These are phyloP conservation scores for Paramyrothecium roridum DNA, from an alignment of 2,329 filamentous ascomycete genomes.

Conservation along the genomic window DNA sequence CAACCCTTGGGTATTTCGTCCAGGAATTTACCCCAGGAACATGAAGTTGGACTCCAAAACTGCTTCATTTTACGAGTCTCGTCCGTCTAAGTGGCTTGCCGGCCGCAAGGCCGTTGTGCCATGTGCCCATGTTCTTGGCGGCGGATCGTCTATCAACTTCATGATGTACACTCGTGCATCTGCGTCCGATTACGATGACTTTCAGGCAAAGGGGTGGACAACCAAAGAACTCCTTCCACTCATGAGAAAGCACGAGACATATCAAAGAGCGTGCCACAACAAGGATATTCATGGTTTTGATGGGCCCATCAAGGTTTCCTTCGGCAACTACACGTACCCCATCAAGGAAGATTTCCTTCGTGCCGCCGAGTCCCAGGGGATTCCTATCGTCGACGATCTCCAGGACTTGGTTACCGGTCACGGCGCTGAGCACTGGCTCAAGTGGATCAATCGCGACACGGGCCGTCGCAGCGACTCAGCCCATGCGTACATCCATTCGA, in stretches of 20 bases:
- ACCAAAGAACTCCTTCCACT: slow-evolving; percentile 72
- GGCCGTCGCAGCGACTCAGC: slow-evolving; percentile 74
- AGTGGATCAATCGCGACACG: slow-evolving; percentile 73
- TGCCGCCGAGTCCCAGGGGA: slow-evolving; percentile 69
- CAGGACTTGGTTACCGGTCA: slow-evolving; percentile 68
- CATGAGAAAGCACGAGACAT: slow-evolving; percentile 80
- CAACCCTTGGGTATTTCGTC: slow-evolving; percentile 74
- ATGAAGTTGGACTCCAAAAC: slow-evolving; percentile 80
- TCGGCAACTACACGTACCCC: slow-evolving; percentile 77
- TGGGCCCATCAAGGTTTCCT: slow-evolving; percentile 79
- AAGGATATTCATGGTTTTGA: slow-evolving; percentile 71
- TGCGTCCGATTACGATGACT: slow-evolving; percentile 63
- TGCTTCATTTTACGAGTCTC: slow-evolving; percentile 77
- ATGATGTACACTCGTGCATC: slow-evolving; percentile 49
- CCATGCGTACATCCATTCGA: slow-evolving; percentile 75
- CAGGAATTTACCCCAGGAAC: slow-evolving; percentile 74
- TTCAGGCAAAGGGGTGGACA: slow-evolving; percentile 75
- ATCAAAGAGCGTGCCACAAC: slow-evolving; percentile 64
- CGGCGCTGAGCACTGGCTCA: slow-evolving; percentile 79
- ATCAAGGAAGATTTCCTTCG: slow-evolving; percentile 79
- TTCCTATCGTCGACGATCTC: slow-evolving; percentile 70
- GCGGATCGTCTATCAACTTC: slow-evolving; percentile 74
- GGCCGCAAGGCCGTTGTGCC: slow-evolving; percentile 73
- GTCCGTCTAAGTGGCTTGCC: slow-evolving; percentile 68
- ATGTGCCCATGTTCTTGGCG: slow-evolving; percentile 68